These are phyloP conservation scores for Argentina anserina DNA, from an alignment of 306 rosid species.

Conservation along the genomic window DNA sequence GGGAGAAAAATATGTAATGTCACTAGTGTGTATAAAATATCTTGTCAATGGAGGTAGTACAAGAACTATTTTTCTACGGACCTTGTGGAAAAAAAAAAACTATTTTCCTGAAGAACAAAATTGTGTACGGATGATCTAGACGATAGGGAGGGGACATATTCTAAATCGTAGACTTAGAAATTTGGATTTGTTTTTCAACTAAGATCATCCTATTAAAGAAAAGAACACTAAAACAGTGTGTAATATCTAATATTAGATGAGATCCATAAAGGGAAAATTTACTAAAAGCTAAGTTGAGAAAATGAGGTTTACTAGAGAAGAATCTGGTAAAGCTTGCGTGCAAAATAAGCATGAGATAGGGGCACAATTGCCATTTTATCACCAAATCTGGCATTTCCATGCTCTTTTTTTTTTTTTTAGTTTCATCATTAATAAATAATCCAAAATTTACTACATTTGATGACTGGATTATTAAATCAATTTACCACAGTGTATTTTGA, in stretches of 20 bases:
- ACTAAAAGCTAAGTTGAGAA: conserved; percentile 15
- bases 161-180: not conserved
- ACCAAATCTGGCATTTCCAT: too few species aligned
- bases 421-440: too few species aligned
- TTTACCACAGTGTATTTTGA: too few species aligned
- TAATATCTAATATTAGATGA: not conserved
- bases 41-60: not conserved
- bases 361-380: conserved; percentile 26
- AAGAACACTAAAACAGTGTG: not conserved
- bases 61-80: too few species aligned
- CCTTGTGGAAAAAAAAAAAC: too few species aligned
- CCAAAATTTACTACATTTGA: too few species aligned
- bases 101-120: not conserved
- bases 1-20: not conserved
- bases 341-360: conserved; percentile 5
- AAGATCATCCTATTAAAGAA: not conserved
- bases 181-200: not conserved
- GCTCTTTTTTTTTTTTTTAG: too few species aligned
- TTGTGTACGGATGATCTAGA: conserved; percentile 1
- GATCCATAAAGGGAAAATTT: not conserved
- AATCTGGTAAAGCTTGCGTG: conserved; percentile 36
- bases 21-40: not conserved
- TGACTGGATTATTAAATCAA: too few species aligned
- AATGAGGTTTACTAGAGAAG: conserved; percentile 12
- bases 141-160: not conserved